A percentile compares a stretch with the other conserved stretches of the same genome.
Conservation (phyloP, 2,329 filamentous ascomycete genomes). For the Phialemonium atrogriseum region DNA sequence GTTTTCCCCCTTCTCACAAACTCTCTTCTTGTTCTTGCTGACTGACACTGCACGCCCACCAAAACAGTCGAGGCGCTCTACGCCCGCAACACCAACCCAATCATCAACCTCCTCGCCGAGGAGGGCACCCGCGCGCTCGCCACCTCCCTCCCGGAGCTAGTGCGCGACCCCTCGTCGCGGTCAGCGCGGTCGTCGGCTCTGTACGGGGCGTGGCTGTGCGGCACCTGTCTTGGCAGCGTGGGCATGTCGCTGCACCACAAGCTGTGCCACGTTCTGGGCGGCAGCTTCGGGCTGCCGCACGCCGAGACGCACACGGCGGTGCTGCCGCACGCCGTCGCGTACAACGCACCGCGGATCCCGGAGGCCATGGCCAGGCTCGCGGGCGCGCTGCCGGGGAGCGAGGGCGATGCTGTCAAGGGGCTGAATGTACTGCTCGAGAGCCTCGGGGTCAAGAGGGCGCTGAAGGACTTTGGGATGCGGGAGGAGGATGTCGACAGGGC, state of each 20-base stretch:
- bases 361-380: slow-evolving; percentile 45
- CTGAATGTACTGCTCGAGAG: slow-evolving; percentile 47
- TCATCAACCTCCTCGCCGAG: slow-evolving; percentile 47
- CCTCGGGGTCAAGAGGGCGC: slow-evolving; percentile 38
- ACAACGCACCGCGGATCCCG: slow-evolving; percentile 49
- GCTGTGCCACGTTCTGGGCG: slow-evolving; percentile 56
- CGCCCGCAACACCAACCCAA: slow-evolving; percentile 50
- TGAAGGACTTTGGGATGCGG: slow-evolving; percentile 47
- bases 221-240: slow-evolving; percentile 48
- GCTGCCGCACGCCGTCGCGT: slow-evolving; percentile 53
- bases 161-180: slow-evolving; percentile 31
- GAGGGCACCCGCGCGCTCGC: slow-evolving; percentile 50
- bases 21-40: no score
- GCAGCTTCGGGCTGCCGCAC: slow-evolving; percentile 54
- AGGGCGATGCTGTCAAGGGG: slow-evolving; percentile 49
- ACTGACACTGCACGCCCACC: no score
- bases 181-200: slow-evolving; percentile 43
- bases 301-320: slow-evolving; percentile 57
- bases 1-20: no score
- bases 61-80: slow-evolving; percentile 50
- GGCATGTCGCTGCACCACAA: slow-evolving; percentile 60
- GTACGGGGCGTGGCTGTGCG: slow-evolving; percentile 58
- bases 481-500: slow-evolving; percentile 49
- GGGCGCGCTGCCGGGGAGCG: slow-evolving; percentile 42
- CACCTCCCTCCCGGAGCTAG: slow-evolving; percentile 41